Conservation (phyloP, 768 basidiomycete genomes). For the Pilatotrama ljubarskyi region DNA sequence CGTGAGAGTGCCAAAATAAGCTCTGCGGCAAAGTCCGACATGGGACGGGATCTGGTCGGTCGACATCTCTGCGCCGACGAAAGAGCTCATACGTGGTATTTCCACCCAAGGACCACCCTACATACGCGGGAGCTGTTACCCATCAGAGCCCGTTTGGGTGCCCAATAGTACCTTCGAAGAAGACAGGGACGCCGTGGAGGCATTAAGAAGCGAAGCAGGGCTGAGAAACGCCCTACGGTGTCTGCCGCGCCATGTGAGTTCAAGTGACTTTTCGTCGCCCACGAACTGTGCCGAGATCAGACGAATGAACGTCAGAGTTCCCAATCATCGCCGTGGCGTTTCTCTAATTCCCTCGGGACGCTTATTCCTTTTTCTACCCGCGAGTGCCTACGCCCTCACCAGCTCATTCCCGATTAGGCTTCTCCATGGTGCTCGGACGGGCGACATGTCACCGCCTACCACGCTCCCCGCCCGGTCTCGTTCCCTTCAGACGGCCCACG, state of each 20-base stretch:
- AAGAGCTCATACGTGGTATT: not conserved
- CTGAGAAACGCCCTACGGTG: slow-evolving; percentile 3
- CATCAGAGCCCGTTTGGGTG: slow-evolving; percentile 3
- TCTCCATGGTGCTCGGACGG: not conserved
- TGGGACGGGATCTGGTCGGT: not conserved
- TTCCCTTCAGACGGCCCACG: slow-evolving; percentile 9
- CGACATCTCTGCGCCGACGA: not conserved
- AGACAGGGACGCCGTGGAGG: slow-evolving; percentile 9
- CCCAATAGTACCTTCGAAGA: slow-evolving; percentile 1
- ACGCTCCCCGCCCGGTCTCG: slow-evolving; percentile 2
- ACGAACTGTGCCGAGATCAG: slow-evolving; percentile 16
- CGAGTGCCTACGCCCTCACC: slow-evolving; percentile 1
- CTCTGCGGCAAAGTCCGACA: slow-evolving; percentile 8
- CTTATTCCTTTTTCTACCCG: not conserved
- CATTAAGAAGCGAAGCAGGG: slow-evolving; percentile 18
- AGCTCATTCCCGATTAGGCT: slow-evolving; percentile 3
- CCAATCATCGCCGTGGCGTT: slow-evolving; percentile 19
- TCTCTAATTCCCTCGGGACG: not conserved
- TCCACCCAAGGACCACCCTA: slow-evolving; percentile 3
- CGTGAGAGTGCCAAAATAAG: slow-evolving; percentile 6
- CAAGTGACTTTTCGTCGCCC: not conserved
- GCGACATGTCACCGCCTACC: slow-evolving; percentile 6
- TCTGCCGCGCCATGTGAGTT: slow-evolving; percentile 14
- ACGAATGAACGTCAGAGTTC: slow-evolving; percentile 13
- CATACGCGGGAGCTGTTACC: slow-evolving; percentile 6